A percentile compares a stretch with the other conserved stretches of the same genome.
phyloP scores from a whole-genome alignment of 2,329 filamentous ascomycete genomes.

The Dendryphion nanum region DNA sequence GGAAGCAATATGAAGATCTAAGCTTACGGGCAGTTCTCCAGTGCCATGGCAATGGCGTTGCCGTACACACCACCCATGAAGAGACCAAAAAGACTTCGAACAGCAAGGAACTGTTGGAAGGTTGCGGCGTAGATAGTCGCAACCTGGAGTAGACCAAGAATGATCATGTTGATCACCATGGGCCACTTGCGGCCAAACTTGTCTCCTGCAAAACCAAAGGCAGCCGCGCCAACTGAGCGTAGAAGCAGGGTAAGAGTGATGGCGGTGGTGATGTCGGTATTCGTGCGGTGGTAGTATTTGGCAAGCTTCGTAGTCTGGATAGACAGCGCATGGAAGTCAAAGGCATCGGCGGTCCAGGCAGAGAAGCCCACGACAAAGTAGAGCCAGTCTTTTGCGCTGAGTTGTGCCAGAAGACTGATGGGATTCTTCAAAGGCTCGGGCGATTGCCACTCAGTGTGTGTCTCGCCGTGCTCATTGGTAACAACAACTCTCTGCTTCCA shows the following conservation, averaged over 20 bases:
- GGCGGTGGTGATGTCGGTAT: constrained; percentile 70
- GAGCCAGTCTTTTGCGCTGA: constrained; percentile 67
- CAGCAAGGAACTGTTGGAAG: constrained; percentile 72
- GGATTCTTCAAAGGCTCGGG: constrained; percentile 69
- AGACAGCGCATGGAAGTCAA: constrained; percentile 78
- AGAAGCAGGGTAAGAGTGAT: constrained; percentile 75
- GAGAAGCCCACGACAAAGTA: constrained; percentile 72
- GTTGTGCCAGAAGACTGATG: constrained; percentile 63
- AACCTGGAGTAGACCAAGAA: constrained; percentile 68
- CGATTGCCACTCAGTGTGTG: constrained; percentile 64
- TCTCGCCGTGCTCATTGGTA: constrained; percentile 63
- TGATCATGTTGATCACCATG: constrained; percentile 76
- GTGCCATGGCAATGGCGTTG: constrained; percentile 73
- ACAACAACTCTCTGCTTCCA: constrained; percentile 74
- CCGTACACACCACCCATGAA: constrained; percentile 83
- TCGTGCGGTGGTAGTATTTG: constrained; percentile 57
- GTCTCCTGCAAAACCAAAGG: constrained; percentile 76
- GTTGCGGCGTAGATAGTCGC: constrained; percentile 74
- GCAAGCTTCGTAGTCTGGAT: constrained; percentile 74
- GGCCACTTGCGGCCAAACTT: constrained; percentile 81
- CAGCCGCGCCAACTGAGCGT: constrained; percentile 70
- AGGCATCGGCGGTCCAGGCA: constrained; percentile 79
- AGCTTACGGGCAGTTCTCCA: constrained; percentile 68
- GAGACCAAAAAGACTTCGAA: constrained; percentile 70
- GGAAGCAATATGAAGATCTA: too few relatives aligned